Conservation (phyloP, 305 asterid species). For the Fraxinus floribunda region DNA sequence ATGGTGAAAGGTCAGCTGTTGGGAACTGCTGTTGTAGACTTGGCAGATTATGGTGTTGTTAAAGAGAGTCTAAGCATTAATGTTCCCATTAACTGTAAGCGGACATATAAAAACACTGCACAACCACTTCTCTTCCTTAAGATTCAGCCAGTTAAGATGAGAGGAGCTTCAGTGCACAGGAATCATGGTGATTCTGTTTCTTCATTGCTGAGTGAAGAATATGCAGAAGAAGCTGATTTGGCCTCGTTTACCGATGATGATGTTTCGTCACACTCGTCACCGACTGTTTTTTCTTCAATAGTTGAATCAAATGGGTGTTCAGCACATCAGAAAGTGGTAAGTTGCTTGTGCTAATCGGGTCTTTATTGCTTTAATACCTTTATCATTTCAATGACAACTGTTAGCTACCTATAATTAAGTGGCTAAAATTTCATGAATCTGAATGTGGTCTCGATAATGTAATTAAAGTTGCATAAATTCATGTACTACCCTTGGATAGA, state of each 20-base stretch:
- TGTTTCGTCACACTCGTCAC: constrained; percentile 70
- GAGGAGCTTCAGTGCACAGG: constrained; percentile 54
- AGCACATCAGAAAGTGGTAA: constrained; percentile 61
- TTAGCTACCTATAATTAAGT: not conserved
- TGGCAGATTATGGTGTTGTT: constrained; percentile 62
- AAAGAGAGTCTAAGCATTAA: constrained; percentile 46
- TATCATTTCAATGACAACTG: not conserved
- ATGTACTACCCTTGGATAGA: not conserved
- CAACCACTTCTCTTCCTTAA: constrained; percentile 65
- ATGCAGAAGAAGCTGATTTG: constrained; percentile 70
- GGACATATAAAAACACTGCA: constrained; percentile 65
- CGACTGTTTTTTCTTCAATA: constrained; percentile 52
- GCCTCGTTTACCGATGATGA: constrained; percentile 72
- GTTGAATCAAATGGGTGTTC: constrained; percentile 60
- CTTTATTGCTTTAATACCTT: not conserved
- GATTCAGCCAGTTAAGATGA: constrained; percentile 50
- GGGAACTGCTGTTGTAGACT: constrained; percentile 70
- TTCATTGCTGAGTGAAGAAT: constrained; percentile 66
- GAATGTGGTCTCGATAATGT: constrained; percentile 1
- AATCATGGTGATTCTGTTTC: constrained; percentile 58
- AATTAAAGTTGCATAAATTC: not conserved
- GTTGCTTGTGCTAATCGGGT: constrained; percentile 6
- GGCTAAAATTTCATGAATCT: not conserved
- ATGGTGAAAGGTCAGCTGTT: constrained; percentile 65
- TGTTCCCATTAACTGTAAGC: constrained; percentile 62